A percentile compares a stretch with the other conserved stretches of the same genome.
phyloP scores from a whole-genome alignment of 305 asterid species.

The Rubia tinctorum region DNA sequence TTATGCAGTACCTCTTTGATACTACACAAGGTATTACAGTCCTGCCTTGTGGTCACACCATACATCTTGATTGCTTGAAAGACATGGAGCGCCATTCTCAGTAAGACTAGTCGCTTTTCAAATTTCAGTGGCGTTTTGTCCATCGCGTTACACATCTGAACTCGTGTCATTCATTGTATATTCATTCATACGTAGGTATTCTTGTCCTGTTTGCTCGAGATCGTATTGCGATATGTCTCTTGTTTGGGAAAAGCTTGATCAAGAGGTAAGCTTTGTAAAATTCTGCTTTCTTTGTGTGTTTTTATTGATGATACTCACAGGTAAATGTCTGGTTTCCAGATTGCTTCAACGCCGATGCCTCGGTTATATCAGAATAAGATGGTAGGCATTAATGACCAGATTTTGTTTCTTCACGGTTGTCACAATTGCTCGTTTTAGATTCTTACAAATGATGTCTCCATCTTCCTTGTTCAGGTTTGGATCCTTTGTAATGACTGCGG shows the following conservation, averaged over 20 bases:
- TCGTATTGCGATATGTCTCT: slow-evolving; percentile 67
- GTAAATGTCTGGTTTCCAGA: slow-evolving; percentile 27
- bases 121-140: neutral
- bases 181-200: too few species aligned
- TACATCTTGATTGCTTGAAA: slow-evolving; percentile 64
- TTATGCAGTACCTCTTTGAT: slow-evolving; percentile 66
- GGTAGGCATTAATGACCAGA: slow-evolving; percentile 26
- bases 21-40: slow-evolving; percentile 58
- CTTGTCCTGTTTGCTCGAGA: slow-evolving; percentile 75
- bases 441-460: neutral
- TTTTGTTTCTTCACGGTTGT: neutral
- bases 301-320: neutral
- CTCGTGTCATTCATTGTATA: neutral
- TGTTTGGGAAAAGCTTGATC: slow-evolving; percentile 65
- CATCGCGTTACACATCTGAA: neutral
- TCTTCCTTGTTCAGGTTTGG: slow-evolving; percentile 51
- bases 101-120: slow-evolving; percentile 34
- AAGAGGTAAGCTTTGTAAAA: slow-evolving; percentile 38
- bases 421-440: neutral
- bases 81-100: slow-evolving; percentile 71
- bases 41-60: slow-evolving; percentile 68
- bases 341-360: slow-evolving; percentile 67
- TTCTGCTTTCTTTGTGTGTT: neutral
- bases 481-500: slow-evolving; percentile 85
- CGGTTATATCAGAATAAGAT: slow-evolving; percentile 50